Base-by-base conservation (phyloP, 2,329 filamentous ascomycete species). In the Mollisiaceae sp. region DNA sequence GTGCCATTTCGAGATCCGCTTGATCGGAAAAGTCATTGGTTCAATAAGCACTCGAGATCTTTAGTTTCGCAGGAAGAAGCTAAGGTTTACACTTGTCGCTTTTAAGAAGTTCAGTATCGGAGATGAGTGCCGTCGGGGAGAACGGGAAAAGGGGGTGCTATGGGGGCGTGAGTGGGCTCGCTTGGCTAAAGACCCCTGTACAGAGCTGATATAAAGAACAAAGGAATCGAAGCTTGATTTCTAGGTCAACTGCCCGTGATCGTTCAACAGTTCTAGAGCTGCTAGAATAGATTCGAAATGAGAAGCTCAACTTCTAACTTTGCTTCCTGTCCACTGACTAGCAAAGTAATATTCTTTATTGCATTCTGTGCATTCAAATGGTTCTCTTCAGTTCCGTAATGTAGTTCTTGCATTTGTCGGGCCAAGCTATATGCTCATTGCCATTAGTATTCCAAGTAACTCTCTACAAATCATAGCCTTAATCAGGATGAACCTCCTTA, bases 111-210 rank as follows among this genome's bases (percentile, higher is more conserved):
- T 54, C 22, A 22, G 50, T 54, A 3, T 8, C 50, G 50, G 50
- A 54, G 50, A n/a, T n/a, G 50, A 54, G 50, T 54, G 50, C 50
- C 50, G 50, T 54, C 50, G 50, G 50, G 27, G 50, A 32, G 6
- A 54, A 32, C 50, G 50, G 50, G 24, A 54, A 6, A 54, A 14
- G 27, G 50, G 50, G 5, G 12, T 5, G 38, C 38, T 41, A 18
- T 18, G n/a, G 15, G 43, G 8, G 43, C 27, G 27, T 32, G 20
- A 22, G 12, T 15, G 5, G 8, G 11, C 50, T 54, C 50, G 50
- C 50, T 54, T 54, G 50, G 50, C 24, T 54, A 54, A 54, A 54
- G 27, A 32, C 3, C 27, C 27, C 6, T 32, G 27, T 32, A 32
- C 3, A 3, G 6, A 32, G 27, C 27, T 32, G 3, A 6, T 32